Evolutionary conservation across 257 asterid species (phyloP).

Genomic region (Anisodus acutangulus): DNA sequence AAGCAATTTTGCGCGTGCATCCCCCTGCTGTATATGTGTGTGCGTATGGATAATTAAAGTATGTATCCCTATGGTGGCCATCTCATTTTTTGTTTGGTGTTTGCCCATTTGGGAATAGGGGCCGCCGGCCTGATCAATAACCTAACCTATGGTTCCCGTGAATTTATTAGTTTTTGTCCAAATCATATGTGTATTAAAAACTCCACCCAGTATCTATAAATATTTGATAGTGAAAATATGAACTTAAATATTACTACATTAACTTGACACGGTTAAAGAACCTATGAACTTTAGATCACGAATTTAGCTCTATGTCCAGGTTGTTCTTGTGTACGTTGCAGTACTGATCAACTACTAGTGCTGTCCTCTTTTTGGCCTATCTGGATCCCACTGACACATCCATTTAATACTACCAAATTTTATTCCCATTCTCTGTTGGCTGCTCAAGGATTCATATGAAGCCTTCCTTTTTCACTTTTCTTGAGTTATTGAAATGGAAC

Average conservation of each 20-base stretch:
- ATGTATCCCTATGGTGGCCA: constrained; percentile 3
- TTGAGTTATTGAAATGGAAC: background rate
- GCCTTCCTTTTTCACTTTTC: background rate
- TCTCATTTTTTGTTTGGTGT: background rate
- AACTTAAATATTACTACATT: background rate
- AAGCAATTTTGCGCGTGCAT: constrained; percentile 17
- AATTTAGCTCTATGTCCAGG: background rate
- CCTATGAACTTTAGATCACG: background rate
- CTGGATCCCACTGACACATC: background rate
- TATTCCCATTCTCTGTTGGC: background rate
- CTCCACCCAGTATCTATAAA: background rate
- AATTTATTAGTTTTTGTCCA: no score
- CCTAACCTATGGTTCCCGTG: no score
- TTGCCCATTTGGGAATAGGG: constrained; percentile 6
- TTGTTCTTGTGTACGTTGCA: constrained; percentile 3
- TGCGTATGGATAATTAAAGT: constrained; percentile 6
- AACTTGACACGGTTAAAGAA: background rate
- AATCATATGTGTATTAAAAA: no score
- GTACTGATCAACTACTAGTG: constrained; percentile 1
- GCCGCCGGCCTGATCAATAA: no score
- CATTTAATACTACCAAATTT: background rate
- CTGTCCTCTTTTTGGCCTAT: background rate
- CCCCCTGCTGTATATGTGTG: constrained; percentile 11
- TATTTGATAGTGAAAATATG: background rate
- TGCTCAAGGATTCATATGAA: constrained; percentile 1